Evolutionary conservation across 306 rosid species (phyloP).

Genomic region (Casuarina glauca): DNA sequence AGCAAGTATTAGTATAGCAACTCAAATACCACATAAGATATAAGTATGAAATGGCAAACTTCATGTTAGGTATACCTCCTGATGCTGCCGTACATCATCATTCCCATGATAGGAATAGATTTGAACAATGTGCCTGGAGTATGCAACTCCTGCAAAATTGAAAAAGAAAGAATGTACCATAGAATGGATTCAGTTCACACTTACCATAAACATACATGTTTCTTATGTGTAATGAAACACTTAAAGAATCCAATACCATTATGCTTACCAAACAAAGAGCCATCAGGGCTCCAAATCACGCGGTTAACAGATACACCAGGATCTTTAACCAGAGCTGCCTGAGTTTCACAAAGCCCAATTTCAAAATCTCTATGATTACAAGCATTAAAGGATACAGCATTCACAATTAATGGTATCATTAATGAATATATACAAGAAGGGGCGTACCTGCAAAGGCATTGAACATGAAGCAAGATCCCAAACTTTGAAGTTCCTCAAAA

Average conservation of each 20-base stretch:
- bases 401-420: conserved; percentile 13
- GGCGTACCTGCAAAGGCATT: conserved; percentile 80
- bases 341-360: conserved; percentile 39
- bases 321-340: conserved; percentile 93
- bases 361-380: conserved; percentile 21
- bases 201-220: not conserved
- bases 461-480: conserved; percentile 94
- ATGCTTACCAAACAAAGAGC: conserved; percentile 80
- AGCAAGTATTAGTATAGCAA: conserved; percentile 7
- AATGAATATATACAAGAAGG: conserved; percentile 14
- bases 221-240: conserved; percentile 14
- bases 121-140: conserved; percentile 96
- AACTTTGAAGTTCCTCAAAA: conserved; percentile 81
- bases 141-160: conserved; percentile 74
- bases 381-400: not conserved
- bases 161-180: conserved; percentile 9
- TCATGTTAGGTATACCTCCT: conserved; percentile 57
- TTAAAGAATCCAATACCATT: conserved; percentile 19
- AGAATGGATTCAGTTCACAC: conserved; percentile 10
- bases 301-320: conserved; percentile 95
- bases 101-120: conserved; percentile 77
- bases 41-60: conserved; percentile 4
- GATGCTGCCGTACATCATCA: conserved; percentile 74
- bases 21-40: conserved; percentile 22
- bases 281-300: conserved; percentile 98